A percentile compares a stretch with the other conserved stretches of the same genome.
Evolutionary conservation across 1,284 basidiomycete genomes (phyloP).

Genomic region (Mycena sp.): DNA sequence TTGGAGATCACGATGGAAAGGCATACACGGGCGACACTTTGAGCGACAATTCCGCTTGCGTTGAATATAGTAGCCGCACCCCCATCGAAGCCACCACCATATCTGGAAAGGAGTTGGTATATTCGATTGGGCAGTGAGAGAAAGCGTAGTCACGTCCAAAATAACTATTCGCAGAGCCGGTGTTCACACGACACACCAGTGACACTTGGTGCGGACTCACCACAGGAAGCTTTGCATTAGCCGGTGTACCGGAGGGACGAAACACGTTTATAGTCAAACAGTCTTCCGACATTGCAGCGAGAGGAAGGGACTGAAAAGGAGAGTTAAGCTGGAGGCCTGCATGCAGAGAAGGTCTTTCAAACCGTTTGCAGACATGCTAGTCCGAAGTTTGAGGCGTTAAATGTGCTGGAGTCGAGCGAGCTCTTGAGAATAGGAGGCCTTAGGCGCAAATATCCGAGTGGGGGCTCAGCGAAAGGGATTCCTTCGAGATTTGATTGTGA

Average conservation of each 20-base stretch:
- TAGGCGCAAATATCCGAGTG: constrained; percentile 47
- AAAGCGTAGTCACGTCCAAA: constrained; percentile 21
- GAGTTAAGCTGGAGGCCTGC: not conserved
- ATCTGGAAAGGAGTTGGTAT: not conserved
- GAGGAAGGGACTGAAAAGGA: not conserved
- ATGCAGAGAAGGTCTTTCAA: not conserved
- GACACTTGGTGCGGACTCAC: constrained; percentile 9
- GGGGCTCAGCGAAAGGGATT: constrained; percentile 50
- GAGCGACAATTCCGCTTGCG: constrained; percentile 17
- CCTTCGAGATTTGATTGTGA: constrained; percentile 33
- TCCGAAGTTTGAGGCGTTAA: constrained; percentile 52
- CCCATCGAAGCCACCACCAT: constrained; percentile 21
- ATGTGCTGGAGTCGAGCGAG: constrained; percentile 34
- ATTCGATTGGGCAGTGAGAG: too few species aligned
- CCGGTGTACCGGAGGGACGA: constrained; percentile 29
- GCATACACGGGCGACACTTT: constrained; percentile 26
- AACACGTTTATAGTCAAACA: constrained; percentile 36
- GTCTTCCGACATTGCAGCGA: constrained; percentile 29
- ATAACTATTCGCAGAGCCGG: constrained; percentile 1
- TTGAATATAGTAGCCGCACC: constrained; percentile 12
- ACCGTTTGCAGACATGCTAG: constrained; percentile 38
- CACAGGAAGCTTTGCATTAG: constrained; percentile 33
- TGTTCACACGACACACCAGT: not conserved
- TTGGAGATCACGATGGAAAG: not conserved
- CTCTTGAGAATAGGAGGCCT: constrained; percentile 46